Conservation (phyloP, 2,329 filamentous ascomycete genomes). For the Colletotrichum brevisporum region DNA sequence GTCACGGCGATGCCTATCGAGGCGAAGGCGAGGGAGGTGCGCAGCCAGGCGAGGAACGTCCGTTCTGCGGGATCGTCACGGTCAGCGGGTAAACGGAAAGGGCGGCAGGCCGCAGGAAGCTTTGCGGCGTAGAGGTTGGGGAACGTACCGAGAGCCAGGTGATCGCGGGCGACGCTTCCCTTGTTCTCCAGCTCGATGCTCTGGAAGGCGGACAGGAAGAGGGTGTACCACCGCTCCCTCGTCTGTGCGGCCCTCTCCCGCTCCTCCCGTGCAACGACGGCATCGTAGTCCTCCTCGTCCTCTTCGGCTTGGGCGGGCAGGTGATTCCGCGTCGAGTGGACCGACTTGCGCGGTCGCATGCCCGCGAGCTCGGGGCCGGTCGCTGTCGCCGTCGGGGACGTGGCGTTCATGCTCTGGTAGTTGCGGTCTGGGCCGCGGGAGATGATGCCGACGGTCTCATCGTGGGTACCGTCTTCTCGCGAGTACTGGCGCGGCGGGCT, state of each 20-base stretch:
- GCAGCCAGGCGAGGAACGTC: conserved; percentile 88
- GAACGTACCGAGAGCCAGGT: conserved; percentile 79
- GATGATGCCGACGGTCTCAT: conserved; percentile 61
- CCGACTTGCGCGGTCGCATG: conserved; percentile 31
- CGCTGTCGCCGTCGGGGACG: conserved; percentile 24
- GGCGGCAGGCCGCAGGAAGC: neutral
- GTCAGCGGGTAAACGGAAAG: conserved; percentile 16
- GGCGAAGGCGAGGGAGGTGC: conserved; percentile 85
- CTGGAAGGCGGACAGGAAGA: conserved; percentile 62
- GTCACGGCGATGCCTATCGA: conserved; percentile 88
- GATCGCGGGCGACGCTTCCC: conserved; percentile 85
- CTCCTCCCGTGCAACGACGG: conserved; percentile 38
- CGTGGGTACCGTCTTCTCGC: conserved; percentile 44
- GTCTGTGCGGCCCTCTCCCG: conserved; percentile 42
- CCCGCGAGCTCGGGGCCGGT: conserved; percentile 40
- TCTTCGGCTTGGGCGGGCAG: conserved; percentile 39
- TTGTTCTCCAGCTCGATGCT: conserved; percentile 87
- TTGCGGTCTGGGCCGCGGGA: conserved; percentile 52
- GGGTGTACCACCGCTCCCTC: conserved; percentile 66
- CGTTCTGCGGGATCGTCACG: conserved; percentile 69
- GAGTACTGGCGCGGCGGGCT: conserved; percentile 40
- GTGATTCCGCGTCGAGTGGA: conserved; percentile 36
- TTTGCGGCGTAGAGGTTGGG: no score
- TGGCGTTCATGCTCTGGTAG: conserved; percentile 55
- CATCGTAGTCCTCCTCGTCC: conserved; percentile 44